phyloP scores from a whole-genome alignment of 257 asterid species.

The Vinca minor region DNA sequence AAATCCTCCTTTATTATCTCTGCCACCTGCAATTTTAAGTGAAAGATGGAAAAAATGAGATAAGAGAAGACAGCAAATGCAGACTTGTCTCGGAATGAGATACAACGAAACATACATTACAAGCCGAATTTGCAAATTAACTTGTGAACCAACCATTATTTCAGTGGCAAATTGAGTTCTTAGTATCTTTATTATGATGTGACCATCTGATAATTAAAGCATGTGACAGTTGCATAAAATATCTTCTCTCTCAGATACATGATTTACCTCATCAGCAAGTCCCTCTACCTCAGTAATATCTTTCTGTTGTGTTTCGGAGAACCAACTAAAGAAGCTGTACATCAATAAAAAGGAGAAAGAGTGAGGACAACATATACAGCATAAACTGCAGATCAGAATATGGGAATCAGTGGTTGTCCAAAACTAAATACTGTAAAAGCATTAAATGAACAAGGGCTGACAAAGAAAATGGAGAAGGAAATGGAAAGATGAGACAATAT shows the following conservation, averaged over 20 bases:
- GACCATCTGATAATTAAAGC: too few relatives aligned
- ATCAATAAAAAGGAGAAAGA: slow-evolving; percentile 15
- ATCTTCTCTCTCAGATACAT: too few relatives aligned
- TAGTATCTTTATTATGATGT: too few relatives aligned
- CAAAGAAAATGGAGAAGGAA: not conserved
- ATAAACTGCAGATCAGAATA: not conserved
- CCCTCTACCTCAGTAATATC: slow-evolving; percentile 28
- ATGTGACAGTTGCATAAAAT: too few relatives aligned
- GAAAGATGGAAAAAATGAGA: not conserved
- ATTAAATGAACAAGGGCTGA: not conserved
- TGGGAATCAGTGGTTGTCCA: not conserved
- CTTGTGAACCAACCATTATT: too few relatives aligned
- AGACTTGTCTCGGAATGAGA: not conserved
- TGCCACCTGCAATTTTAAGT: slow-evolving; percentile 38
- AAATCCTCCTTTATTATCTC: slow-evolving; percentile 48
- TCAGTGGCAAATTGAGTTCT: too few relatives aligned
- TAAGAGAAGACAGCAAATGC: too few relatives aligned
- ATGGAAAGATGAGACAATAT: too few relatives aligned
- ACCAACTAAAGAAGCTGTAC: slow-evolving; percentile 60
- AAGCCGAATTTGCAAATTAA: not conserved
- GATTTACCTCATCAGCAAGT: slow-evolving; percentile 40
- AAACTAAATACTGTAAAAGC: not conserved
- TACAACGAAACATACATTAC: not conserved
- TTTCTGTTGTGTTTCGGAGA: slow-evolving; percentile 34
- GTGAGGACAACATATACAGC: slow-evolving; percentile 10